Evolutionary conservation across 2,329 filamentous ascomycete species (phyloP), one percentile per base, ranked within the genome.

Genomic region (Alternaria panax): DNA sequence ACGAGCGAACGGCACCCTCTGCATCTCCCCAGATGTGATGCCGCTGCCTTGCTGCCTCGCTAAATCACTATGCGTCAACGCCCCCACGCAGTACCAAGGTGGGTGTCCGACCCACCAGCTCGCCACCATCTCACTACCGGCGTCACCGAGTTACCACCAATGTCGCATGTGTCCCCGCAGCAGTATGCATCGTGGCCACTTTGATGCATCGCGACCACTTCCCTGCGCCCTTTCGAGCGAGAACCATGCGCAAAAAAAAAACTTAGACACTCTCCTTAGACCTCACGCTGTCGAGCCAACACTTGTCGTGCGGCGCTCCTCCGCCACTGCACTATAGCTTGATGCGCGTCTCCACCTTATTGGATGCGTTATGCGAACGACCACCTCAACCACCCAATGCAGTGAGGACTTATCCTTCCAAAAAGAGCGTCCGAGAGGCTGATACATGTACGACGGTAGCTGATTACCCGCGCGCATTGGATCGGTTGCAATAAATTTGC

Each of bases 391-490:
- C 6, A 28, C 8, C 16, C 24, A 16, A n/a, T n/a, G n/a, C n/a
- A n/a, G n/a, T 18, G 24, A 45, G 42, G 45, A 24, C 5, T 11
- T 20, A 22, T 47, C 18, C 28, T 32, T 22, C 12, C 27, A 14
- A 34, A 47, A 12, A 47, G 7, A 47, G 45, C 14, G 28, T 7
- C 22, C 18, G 45, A 47, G 45, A 34, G 43, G 45, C 30, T 48
- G 45, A n/a, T 25, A 5, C 8, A 34, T 38, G 7, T 20, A 9
- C 7, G n/a, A 38, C 9, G n/a, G 14, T 24, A 48, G 45, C 20
- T 48, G 45, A 48, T 36, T 34, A 6, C 12, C 16, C 7, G 30
- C 30, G 30, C 16, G n/a, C 20, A 48, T 48, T 48, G 28, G 20
- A 25, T n/a, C 45, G 30, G 20, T 18, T 34, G 20, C 14, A 32